Evolutionary conservation across 805 yeast genomes (phyloP), one percentile per base, ranked within the genome.

Genomic region (Pichia phayaonensis): DNA sequence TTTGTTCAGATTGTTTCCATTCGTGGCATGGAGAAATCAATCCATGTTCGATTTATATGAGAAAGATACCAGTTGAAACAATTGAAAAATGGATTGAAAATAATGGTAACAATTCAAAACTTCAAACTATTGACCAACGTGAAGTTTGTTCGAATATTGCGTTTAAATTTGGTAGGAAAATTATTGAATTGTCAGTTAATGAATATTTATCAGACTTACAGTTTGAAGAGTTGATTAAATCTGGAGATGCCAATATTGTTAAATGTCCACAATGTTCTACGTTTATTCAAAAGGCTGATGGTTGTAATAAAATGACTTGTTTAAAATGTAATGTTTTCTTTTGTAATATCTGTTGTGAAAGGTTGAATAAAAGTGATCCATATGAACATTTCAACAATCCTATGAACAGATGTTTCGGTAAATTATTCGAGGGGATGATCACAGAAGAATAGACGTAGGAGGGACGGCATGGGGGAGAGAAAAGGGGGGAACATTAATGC

Each of bases 221-320:
- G 24, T 72, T 81, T 56, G 69, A 73, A 40, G 67, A 71, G 36
- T 64, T 79, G 46, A 60, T 81, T 12, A 57, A 55, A 13, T 69
- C 71, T 11, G 72, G 69, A n/a, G 68, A 68, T 2, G 67, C 72
- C 1, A 73, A 72, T 29, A 63, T 76, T 48, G 71, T 69, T 21
- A 61, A 69, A 47, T 82, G 86, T 54, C 86, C 87, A 0, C 61
- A 63, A 4, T 82, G 86, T 58, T 61, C 63, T 16, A 58, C 73
- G 2, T 73, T 73, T 8, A 73, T 79, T 7, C 79, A 79, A 52
- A 72, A 79, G 51, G 66, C 73, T 23, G 85, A 80, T 55, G 88
- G 86, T 6, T 82, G 86, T 61, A 81, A 81, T 58, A 80, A 78
- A 57, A 80, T 82, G 83, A 70, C 68, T 39, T 81, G 88, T 57